Evolutionary conservation across 192 early-diverging fungal species (phyloP).

Genomic region (Dissophora ornata): DNA sequence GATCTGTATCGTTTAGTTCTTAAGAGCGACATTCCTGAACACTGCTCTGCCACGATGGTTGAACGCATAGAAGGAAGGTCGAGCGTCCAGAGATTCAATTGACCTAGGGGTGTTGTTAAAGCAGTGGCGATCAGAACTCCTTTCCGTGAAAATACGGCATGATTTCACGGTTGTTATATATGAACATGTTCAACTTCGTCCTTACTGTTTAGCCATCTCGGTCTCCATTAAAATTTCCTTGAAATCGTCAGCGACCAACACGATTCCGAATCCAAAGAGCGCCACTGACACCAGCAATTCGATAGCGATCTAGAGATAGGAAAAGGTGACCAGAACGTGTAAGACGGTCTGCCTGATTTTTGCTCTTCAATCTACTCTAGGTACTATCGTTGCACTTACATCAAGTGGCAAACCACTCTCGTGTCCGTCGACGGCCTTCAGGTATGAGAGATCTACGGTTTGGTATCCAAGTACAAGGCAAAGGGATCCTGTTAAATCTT

Average conservation of each 20-base stretch:
- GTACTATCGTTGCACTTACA: too few relatives aligned
- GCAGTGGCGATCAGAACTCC: too few relatives aligned
- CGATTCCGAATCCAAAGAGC: slow-evolving; percentile 60
- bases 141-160: too few relatives aligned
- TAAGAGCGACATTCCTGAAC: slow-evolving; percentile 38
- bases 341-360: too few relatives aligned
- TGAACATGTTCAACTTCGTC: too few relatives aligned
- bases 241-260: slow-evolving; percentile 63
- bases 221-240: slow-evolving; percentile 69
- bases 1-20: slow-evolving; percentile 1
- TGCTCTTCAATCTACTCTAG: too few relatives aligned
- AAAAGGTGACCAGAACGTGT: too few relatives aligned
- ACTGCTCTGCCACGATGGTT: slow-evolving; percentile 64
- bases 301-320: slow-evolving; percentile 53
- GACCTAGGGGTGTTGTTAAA: slow-evolving; percentile 59
- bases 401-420: slow-evolving; percentile 59
- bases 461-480: too few relatives aligned
- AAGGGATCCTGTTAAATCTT: too few relatives aligned
- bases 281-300: slow-evolving; percentile 62
- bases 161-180: too few relatives aligned
- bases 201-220: slow-evolving; percentile 71
- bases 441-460: slow-evolving; percentile 61
- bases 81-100: slow-evolving; percentile 70
- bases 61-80: slow-evolving; percentile 68
- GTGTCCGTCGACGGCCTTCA: slow-evolving; percentile 62